Evolutionary conservation across 257 asterid genomes (phyloP).

Genomic region (Craterostigma plantagineum): DNA sequence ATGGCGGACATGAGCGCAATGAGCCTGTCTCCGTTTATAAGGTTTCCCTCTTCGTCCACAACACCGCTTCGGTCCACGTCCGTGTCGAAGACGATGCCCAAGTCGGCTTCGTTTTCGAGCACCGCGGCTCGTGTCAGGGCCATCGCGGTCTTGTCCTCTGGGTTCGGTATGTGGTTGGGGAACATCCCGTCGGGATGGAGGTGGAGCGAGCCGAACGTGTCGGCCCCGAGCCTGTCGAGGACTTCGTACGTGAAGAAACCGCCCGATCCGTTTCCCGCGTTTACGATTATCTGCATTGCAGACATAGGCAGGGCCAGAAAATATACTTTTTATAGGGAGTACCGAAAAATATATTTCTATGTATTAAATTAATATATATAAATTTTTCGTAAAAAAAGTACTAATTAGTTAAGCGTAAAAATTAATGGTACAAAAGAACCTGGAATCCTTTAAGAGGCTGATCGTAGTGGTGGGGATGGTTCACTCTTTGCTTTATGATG

Average conservation of each 20-base stretch:
- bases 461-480: constrained; percentile 62
- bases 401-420: too few relatives aligned
- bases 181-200: constrained; percentile 89
- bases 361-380: too few relatives aligned
- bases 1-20: constrained; percentile 78
- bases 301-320: too few relatives aligned
- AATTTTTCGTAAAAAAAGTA: too few relatives aligned
- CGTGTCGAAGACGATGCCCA: constrained; percentile 83
- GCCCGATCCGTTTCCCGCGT: constrained; percentile 95
- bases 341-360: too few relatives aligned
- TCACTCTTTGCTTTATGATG: constrained; percentile 52
- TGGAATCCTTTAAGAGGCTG: constrained; percentile 68
- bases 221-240: constrained; percentile 83
- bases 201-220: constrained; percentile 82
- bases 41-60: constrained; percentile 56
- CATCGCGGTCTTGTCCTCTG: constrained; percentile 85
- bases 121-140: constrained; percentile 62
- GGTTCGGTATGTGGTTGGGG: constrained; percentile 93
- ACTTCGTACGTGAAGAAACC: constrained; percentile 94
- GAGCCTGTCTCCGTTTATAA: constrained; percentile 66
- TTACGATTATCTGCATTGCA: constrained; percentile 65
- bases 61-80: constrained; percentile 89
- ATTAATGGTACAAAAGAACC: too few relatives aligned
- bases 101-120: constrained; percentile 50
- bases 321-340: too few relatives aligned